Percentiles rank a stretch among this genome's conserved stretches.
These are phyloP conservation scores for Stagonosporopsis vannaccii DNA, from an alignment of 2,329 filamentous ascomycete species.

Conservation along the genomic window DNA sequence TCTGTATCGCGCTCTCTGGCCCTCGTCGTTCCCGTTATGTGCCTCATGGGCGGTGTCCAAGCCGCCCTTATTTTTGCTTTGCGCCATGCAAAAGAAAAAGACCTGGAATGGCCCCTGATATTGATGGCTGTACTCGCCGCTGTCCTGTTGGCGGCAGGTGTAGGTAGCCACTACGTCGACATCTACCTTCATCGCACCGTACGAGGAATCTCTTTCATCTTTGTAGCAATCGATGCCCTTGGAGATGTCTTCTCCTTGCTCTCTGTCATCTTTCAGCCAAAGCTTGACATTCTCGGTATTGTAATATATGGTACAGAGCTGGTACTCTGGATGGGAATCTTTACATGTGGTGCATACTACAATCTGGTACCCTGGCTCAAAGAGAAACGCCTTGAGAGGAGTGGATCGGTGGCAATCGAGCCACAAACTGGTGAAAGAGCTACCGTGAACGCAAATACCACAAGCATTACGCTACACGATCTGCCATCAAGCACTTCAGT, in stretches of 20 bases:
- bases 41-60: constrained; percentile 67
- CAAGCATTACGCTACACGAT: constrained; percentile 54
- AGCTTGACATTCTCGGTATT: constrained; percentile 67
- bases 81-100: constrained; percentile 54
- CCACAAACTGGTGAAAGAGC: neutral
- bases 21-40: constrained; percentile 60
- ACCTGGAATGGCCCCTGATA: constrained; percentile 67
- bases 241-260: constrained; percentile 73
- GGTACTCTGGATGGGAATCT: constrained; percentile 71
- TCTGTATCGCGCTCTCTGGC: constrained; percentile 56
- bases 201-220: constrained; percentile 74
- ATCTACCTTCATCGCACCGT: constrained; percentile 72
- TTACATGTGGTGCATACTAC: constrained; percentile 70
- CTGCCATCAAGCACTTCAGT: constrained; percentile 69
- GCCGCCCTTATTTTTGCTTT: constrained; percentile 65
- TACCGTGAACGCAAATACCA: constrained; percentile 11
- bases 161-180: constrained; percentile 73
- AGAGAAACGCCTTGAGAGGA: constrained; percentile 36
- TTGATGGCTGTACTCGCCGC: constrained; percentile 73
- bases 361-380: constrained; percentile 67
- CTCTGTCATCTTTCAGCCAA: constrained; percentile 68
- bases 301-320: constrained; percentile 73
- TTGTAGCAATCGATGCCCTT: constrained; percentile 72
- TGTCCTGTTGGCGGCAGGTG: constrained; percentile 68
- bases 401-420: constrained; percentile 3